phyloP scores from a whole-genome alignment of 768 basidiomycete species.

The Galerina sulciceps region DNA sequence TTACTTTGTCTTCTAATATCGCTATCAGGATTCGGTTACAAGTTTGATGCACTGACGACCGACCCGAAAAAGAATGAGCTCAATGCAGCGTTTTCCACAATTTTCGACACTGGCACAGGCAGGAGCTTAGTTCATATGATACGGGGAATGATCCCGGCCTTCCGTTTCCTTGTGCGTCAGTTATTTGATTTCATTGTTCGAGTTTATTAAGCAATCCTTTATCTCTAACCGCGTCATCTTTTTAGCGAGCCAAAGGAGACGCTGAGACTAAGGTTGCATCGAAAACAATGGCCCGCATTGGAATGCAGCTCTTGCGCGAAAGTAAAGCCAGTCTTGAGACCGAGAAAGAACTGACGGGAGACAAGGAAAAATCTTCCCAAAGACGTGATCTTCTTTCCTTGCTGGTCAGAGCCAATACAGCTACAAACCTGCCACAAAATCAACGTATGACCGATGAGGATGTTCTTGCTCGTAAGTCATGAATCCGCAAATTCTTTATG shows the following conservation, averaged over 20 bases:
- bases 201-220: neutral
- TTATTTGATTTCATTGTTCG: neutral
- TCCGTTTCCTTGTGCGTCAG: conserved; percentile 40
- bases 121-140: conserved; percentile 37
- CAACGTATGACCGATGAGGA: conserved; percentile 67
- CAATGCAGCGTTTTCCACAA: conserved; percentile 52
- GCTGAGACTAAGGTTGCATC: conserved; percentile 32
- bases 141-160: conserved; percentile 36
- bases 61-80: conserved; percentile 49
- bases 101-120: conserved; percentile 48
- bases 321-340: conserved; percentile 47
- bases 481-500: neutral
- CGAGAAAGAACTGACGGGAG: conserved; percentile 24
- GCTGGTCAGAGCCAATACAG: conserved; percentile 67
- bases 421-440: conserved; percentile 55
- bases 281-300: conserved; percentile 53
- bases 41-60: conserved; percentile 31
- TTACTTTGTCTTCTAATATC: neutral
- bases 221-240: neutral
- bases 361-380: conserved; percentile 31
- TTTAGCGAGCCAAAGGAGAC: conserved; percentile 36
- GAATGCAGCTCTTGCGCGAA: conserved; percentile 47
- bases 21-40: conserved; percentile 35
- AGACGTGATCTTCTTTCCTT: conserved; percentile 64
- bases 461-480: conserved; percentile 53